These are phyloP conservation scores for Ophiostoma piceae DNA, from an alignment of 2,329 filamentous ascomycete species.

Conservation along the genomic window DNA sequence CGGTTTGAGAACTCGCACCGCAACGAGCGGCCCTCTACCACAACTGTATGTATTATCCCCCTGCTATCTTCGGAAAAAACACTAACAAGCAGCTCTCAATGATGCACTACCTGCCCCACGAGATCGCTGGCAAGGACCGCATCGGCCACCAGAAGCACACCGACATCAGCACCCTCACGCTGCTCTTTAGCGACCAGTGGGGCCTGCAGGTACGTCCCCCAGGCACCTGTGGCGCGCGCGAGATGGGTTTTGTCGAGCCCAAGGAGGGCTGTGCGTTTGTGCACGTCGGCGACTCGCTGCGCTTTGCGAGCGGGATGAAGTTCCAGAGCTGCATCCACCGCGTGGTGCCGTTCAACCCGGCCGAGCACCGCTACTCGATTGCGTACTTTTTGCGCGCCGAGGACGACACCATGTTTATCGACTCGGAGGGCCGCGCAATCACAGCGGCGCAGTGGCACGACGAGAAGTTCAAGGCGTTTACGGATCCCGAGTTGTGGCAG, in stretches of 20 bases:
- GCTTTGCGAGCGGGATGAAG: slow-evolving; percentile 49
- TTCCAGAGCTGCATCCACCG: slow-evolving; percentile 55
- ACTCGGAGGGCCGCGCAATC: slow-evolving; percentile 49
- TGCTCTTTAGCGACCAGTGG: slow-evolving; percentile 53
- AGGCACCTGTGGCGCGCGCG: slow-evolving; percentile 34
- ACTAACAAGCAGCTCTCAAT: slow-evolving; percentile 45
- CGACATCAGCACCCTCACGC: slow-evolving; percentile 50
- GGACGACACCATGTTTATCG: slow-evolving; percentile 51
- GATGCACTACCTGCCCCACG: slow-evolving; percentile 50
- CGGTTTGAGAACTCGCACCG: slow-evolving; percentile 49
- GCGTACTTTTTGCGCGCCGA: slow-evolving; percentile 55
- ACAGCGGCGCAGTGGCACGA: slow-evolving; percentile 52
- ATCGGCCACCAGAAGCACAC: slow-evolving; percentile 54
- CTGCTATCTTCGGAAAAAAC: neutral
- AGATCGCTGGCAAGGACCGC: slow-evolving; percentile 31
- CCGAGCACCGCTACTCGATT: slow-evolving; percentile 54
- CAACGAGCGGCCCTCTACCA: slow-evolving; percentile 42
- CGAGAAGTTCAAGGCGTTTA: slow-evolving; percentile 51
- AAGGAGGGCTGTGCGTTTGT: slow-evolving; percentile 49
- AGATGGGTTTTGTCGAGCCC: slow-evolving; percentile 52
- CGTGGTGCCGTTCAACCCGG: slow-evolving; percentile 48
- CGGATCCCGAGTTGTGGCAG: slow-evolving; percentile 33
- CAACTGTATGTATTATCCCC: neutral
- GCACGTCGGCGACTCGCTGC: slow-evolving; percentile 55
- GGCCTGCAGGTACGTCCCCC: slow-evolving; percentile 50